phyloP scores from a whole-genome alignment of 1,284 basidiomycete genomes.

The Moesziomyces aphidis region DNA sequence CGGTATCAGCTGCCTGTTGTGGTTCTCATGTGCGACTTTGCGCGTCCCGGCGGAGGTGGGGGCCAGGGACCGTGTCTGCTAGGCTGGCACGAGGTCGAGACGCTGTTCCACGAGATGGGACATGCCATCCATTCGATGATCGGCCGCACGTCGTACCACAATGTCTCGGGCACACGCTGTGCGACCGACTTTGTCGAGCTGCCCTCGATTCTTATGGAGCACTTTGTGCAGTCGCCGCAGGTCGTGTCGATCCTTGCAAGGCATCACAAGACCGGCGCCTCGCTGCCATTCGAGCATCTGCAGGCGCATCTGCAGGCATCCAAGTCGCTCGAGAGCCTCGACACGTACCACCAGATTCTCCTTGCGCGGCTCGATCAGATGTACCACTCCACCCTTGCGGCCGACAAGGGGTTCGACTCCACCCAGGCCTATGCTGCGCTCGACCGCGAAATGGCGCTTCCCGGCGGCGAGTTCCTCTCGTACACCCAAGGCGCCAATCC shows the following conservation, averaged over 20 bases:
- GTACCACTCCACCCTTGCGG: constrained; percentile 78
- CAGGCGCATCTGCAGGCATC: constrained; percentile 56
- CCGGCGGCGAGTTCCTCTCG: constrained; percentile 20
- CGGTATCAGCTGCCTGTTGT: constrained; percentile 88
- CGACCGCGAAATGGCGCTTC: constrained; percentile 40
- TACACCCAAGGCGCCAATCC: constrained; percentile 66
- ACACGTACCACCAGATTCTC: constrained; percentile 91
- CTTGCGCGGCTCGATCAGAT: constrained; percentile 89
- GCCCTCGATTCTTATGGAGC: constrained; percentile 98
- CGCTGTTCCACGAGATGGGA: constrained; percentile 98
- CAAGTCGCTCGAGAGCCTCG: constrained; percentile 70
- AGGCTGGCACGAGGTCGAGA: constrained; percentile 93
- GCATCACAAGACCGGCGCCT: constrained; percentile 75
- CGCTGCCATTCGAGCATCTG: constrained; percentile 76
- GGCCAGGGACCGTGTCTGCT: constrained; percentile 78
- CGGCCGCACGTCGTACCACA: constrained; percentile 95
- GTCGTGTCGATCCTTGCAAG: constrained; percentile 83
- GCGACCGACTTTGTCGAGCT: constrained; percentile 98
- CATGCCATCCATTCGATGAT: constrained; percentile 99
- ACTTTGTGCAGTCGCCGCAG: constrained; percentile 83
- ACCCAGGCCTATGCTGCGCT: constrained; percentile 72
- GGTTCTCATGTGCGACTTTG: constrained; percentile 90
- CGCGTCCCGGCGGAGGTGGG: constrained; percentile 75
- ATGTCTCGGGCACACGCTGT: constrained; percentile 97
- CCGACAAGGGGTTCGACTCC: constrained; percentile 72